Base-by-base conservation (phyloP, 2,329 filamentous ascomycete species). In the Colletotrichum ledebouriae region DNA sequence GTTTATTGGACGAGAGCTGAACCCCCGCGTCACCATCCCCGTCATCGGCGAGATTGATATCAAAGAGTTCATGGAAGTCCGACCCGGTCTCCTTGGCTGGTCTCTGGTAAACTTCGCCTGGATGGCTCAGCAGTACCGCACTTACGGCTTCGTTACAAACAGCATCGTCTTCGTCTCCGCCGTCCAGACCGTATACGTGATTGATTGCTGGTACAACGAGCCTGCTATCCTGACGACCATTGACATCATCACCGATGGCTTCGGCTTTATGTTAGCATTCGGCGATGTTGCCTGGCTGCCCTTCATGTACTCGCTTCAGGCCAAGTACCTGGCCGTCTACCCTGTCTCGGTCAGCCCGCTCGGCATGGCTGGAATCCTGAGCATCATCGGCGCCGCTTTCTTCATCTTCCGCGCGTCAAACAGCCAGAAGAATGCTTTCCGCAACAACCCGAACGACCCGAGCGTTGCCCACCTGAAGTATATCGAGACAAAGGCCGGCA, bases 281-380 rank as follows among this genome's bases (percentile, higher is more conserved):
- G 95, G 94, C 63, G 95, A 98, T 75, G 85, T 98, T 6, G 92
- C 92, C 70, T 98, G 95, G 95, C 87, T 98, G 2, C 95, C 95
- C 0, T 97, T 97, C 78, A 85, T 93, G 67, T 98, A 97, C 84
- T 92, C 89, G 17, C 84, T 93, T 41, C 94, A 97, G 79, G 89
- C 91, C 7, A 90, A 93, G 49, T 98, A 98, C 78, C 89, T 98
- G 6, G 87, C 94, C 1, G 86, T 92, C 11, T 92, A 97, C 79
- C 95, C 95, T 0, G 83, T 94, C 13, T 85, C 90, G n/a, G 89
- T 98, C 6, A 94, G 94, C 1, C 82, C 87, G 41, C 74, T 83
- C 13, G 92, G 92, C 11, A 83, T 93, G 13, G 80, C 86, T 1
- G 85, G 84, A 10, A 90, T 96, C 57, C 78, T 92, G 33, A 85